Base-by-base conservation (phyloP, 2,329 filamentous ascomycete genomes). In the Curvularia spicifera region DNA sequence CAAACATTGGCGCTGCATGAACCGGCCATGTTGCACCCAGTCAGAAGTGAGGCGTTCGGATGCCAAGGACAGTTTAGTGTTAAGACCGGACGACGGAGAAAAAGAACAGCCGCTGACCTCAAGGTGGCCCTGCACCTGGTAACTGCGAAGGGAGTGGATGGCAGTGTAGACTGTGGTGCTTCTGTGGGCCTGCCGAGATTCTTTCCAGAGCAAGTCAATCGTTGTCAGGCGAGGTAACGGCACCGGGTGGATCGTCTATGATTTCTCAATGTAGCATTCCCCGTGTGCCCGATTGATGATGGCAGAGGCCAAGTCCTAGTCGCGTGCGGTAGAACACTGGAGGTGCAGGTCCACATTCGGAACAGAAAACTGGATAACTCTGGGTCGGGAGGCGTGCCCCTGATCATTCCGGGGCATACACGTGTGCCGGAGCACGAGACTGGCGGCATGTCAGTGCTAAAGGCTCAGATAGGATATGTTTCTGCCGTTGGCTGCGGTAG, bases 21-120 rank as follows among this genome's bases (percentile, higher is more conserved):
- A 44, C 31, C 12, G 26, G 26, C 51, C 20, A 44, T 40, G 45
- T 54, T 33, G 51, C 51, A 54, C 31, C 20, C 29, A 49, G 29
- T 50, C 40, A 51, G 53, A 54, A 57, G 55, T 57, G 55, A 57
- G 55, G 55, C 53, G 37, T n/a, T 33, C 29, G 51, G 18, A 35
- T 35, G 45, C 51, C 24, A 48, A 53, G 51, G 31, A 22, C 22
- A 29, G 20, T 5, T 18, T 35, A 42, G 31, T 37, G 42, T 26
- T 24, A 33, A 22, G 29, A 20, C 2, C 33, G 10, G 42, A 45
- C 22, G 22, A 12, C 18, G 35, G 33, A 31, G 48, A 20, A 29
- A 26, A 46, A 49, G 33, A 45, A 48, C 47, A 5, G 35, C 42
- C 40, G 50, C 40, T 45, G 50, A 8, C 22, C 29, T 44, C 42